Evolutionary conservation across 352 stramenopile species (phyloP).

Genomic region (Globisporangium acanthophoron): DNA sequence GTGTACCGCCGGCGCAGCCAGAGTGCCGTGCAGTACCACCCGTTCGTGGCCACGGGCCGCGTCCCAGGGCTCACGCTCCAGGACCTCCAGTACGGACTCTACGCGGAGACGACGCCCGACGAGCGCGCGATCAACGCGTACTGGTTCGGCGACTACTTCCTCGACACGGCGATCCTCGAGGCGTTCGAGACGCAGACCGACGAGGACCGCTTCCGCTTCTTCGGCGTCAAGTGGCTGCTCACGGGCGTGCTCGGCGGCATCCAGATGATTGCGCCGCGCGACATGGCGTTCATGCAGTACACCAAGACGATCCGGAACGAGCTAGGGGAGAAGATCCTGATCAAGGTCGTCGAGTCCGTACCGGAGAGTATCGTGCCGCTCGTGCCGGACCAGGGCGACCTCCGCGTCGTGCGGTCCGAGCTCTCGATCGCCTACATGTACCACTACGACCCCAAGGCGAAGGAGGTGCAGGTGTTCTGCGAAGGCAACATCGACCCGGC

Average conservation of each 20-base stretch:
- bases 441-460: slow-evolving; percentile 39
- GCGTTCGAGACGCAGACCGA: slow-evolving; percentile 50
- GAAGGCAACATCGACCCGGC: slow-evolving; percentile 53
- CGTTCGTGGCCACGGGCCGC: slow-evolving; percentile 56
- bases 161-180: slow-evolving; percentile 66
- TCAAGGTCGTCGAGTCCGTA: slow-evolving; percentile 59
- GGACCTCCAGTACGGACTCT: slow-evolving; percentile 65
- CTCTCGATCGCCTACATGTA: slow-evolving; percentile 66
- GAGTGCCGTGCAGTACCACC: slow-evolving; percentile 14
- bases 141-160: slow-evolving; percentile 53
- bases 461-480: slow-evolving; percentile 61
- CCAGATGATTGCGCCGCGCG: slow-evolving; percentile 50
- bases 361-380: slow-evolving; percentile 36
- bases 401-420: slow-evolving; percentile 46
- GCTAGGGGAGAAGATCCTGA: slow-evolving; percentile 49
- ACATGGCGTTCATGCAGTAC: slow-evolving; percentile 62
- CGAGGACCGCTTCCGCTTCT: slow-evolving; percentile 63
- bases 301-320: slow-evolving; percentile 36
- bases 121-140: slow-evolving; percentile 55
- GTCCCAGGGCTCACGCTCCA: slow-evolving; percentile 50
- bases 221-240: slow-evolving; percentile 74
- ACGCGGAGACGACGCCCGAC: slow-evolving; percentile 63
- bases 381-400: slow-evolving; percentile 16
- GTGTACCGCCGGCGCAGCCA: slow-evolving; percentile 28
- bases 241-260: slow-evolving; percentile 30